phyloP scores from a whole-genome alignment of 2,329 filamentous ascomycete genomes.

The Magnaporthiopsis rhizophila region DNA sequence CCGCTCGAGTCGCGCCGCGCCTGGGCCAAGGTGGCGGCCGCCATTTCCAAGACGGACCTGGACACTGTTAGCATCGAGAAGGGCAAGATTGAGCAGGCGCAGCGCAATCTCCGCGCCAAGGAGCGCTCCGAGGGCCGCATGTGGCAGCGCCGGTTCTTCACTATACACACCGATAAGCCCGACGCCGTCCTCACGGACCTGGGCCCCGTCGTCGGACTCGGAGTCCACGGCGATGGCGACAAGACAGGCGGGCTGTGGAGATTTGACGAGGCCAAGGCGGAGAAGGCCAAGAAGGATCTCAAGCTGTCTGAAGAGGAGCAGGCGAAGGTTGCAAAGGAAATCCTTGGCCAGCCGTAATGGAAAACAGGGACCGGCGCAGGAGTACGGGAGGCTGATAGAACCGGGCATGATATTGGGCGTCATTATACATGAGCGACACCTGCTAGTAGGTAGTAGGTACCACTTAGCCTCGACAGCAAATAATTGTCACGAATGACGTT shows the following conservation, averaged over 20 bases:
- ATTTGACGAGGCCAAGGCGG: slow-evolving; percentile 38
- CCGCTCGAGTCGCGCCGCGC: slow-evolving; percentile 76
- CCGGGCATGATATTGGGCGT: neutral
- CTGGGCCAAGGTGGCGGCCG: slow-evolving; percentile 78
- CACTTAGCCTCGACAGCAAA: neutral
- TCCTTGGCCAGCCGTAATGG: slow-evolving; percentile 25
- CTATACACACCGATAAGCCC: slow-evolving; percentile 31
- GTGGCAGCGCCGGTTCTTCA: slow-evolving; percentile 86
- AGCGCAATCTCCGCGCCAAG: slow-evolving; percentile 63
- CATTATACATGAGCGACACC: neutral
- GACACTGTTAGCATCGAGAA: slow-evolving; percentile 73
- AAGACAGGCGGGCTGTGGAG: slow-evolving; percentile 56
- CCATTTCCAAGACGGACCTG: slow-evolving; percentile 76
- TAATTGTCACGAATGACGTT: neutral
- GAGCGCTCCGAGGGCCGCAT: slow-evolving; percentile 66
- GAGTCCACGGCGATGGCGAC: slow-evolving; percentile 44
- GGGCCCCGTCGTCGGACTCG: slow-evolving; percentile 38
- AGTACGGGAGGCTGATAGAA: neutral
- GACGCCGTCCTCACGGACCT: slow-evolving; percentile 39
- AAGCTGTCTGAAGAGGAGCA: slow-evolving; percentile 26
- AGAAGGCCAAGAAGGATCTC: slow-evolving; percentile 28
- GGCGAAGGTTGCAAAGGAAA: slow-evolving; percentile 21
- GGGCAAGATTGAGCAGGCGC: slow-evolving; percentile 80
- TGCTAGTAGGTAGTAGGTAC: too few species aligned
- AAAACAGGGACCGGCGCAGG: neutral